Conservation (phyloP, 2,329 filamentous ascomycete species). For the Colletotrichum orbiculare region DNA sequence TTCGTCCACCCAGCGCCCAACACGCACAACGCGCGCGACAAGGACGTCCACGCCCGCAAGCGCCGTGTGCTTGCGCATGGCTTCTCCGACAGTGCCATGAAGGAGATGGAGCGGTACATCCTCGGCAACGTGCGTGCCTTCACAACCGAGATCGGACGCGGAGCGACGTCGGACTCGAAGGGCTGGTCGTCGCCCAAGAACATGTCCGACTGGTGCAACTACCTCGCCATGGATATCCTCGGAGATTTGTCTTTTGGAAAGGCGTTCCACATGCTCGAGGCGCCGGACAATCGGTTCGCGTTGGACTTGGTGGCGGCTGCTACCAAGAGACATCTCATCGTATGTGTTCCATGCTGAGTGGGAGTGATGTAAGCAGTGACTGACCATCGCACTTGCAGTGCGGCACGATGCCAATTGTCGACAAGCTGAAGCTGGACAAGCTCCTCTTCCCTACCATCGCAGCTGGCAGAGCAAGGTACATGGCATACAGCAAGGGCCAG, state of each 20-base stretch:
- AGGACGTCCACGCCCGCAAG: slow-evolving; percentile 76
- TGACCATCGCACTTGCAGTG: slow-evolving; percentile 56
- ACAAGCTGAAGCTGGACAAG: slow-evolving; percentile 74
- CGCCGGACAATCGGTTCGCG: slow-evolving; percentile 71
- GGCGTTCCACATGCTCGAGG: slow-evolving; percentile 71
- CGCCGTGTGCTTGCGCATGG: slow-evolving; percentile 77
- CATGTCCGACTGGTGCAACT: slow-evolving; percentile 73
- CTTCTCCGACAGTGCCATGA: slow-evolving; percentile 74
- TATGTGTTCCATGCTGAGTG: slow-evolving; percentile 51
- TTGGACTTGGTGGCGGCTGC: slow-evolving; percentile 75
- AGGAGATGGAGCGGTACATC: slow-evolving; percentile 76
- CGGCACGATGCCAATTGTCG: slow-evolving; percentile 76
- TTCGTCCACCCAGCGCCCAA: slow-evolving; percentile 78
- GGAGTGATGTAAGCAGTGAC: background rate
- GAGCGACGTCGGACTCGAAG: slow-evolving; percentile 55
- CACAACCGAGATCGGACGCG: slow-evolving; percentile 65
- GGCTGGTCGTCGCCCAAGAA: slow-evolving; percentile 69
- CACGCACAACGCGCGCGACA: slow-evolving; percentile 79
- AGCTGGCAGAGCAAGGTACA: slow-evolving; percentile 74
- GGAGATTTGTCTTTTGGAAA: slow-evolving; percentile 71
- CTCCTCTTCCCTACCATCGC: slow-evolving; percentile 75
- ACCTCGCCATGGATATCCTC: slow-evolving; percentile 71
- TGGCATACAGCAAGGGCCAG: slow-evolving; percentile 76
- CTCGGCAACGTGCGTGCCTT: slow-evolving; percentile 74
- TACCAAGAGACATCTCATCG: slow-evolving; percentile 75